These are phyloP conservation scores for Coemansia sp. DNA, from an alignment of 192 early-diverging fungal species.

Conservation along the genomic window DNA sequence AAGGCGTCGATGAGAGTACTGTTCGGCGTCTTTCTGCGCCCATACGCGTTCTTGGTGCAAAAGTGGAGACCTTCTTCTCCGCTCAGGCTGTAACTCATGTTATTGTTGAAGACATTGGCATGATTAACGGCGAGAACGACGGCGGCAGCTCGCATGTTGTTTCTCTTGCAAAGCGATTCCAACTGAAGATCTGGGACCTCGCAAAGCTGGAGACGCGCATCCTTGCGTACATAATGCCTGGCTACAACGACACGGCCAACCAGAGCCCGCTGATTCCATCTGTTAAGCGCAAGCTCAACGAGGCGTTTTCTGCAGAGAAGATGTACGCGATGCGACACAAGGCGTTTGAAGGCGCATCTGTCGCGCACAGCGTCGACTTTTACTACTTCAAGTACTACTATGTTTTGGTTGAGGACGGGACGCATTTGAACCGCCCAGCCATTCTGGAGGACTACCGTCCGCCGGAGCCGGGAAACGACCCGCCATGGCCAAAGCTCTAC, in stretches of 20 bases:
- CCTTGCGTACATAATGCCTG: constrained; percentile 40
- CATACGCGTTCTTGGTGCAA: constrained; percentile 34
- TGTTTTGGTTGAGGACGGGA: constrained; percentile 51
- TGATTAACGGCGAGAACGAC: constrained; percentile 17
- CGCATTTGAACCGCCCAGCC: constrained; percentile 48
- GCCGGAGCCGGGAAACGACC: constrained; percentile 43
- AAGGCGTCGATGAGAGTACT: constrained; percentile 48
- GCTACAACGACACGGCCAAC: constrained; percentile 27
- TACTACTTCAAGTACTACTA: constrained; percentile 56
- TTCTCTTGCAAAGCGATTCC: constrained; percentile 39
- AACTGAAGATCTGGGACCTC: constrained; percentile 50
- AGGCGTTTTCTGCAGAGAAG: constrained; percentile 49
- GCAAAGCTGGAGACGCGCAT: constrained; percentile 50
- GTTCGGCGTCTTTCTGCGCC: constrained; percentile 39
- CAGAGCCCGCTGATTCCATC: constrained; percentile 40
- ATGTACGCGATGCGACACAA: constrained; percentile 49
- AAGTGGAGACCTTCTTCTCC: constrained; percentile 56
- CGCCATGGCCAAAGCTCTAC: constrained; percentile 58
- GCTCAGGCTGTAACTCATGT: constrained; percentile 55
- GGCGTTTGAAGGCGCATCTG: constrained; percentile 39
- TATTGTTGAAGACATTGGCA: constrained; percentile 25
- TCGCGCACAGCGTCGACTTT: constrained; percentile 45
- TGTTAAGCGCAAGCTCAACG: constrained; percentile 54
- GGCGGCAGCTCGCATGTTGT: constrained; percentile 32
- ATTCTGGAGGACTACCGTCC: constrained; percentile 52